These are phyloP conservation scores for Lobosporangium transversale DNA, from an alignment of 192 early-diverging fungal species.

Conservation along the genomic window DNA sequence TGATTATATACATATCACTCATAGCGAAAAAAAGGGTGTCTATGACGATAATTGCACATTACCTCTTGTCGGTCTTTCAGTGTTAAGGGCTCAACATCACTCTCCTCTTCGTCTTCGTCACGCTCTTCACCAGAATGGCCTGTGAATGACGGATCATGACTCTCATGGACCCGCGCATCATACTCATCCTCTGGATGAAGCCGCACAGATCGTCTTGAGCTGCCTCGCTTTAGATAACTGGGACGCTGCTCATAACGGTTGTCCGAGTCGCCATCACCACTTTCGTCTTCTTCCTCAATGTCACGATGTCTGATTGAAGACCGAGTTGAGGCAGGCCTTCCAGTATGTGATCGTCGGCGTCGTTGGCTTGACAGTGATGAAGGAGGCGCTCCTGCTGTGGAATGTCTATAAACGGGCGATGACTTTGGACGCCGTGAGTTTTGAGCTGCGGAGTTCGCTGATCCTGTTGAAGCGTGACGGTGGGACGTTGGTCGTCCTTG, in stretches of 20 bases:
- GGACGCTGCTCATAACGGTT: constrained; percentile 13
- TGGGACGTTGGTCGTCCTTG: constrained; percentile 1
- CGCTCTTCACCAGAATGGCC: constrained; percentile 20
- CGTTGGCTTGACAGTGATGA: constrained; percentile 10
- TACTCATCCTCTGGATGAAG: constrained; percentile 35
- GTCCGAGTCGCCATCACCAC: constrained; percentile 25
- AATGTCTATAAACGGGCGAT: constrained; percentile 31
- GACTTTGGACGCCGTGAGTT: constrained; percentile 31
- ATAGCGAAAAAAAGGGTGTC: not conserved
- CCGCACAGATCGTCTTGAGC: constrained; percentile 40
- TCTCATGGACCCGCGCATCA: constrained; percentile 33
- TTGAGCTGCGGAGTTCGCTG: constrained; percentile 5
- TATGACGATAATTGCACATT: not conserved
- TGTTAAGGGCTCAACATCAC: constrained; percentile 60
- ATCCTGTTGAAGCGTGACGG: constrained; percentile 11
- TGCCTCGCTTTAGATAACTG: constrained; percentile 29
- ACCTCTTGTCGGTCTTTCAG: constrained; percentile 69
- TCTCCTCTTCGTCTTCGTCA: constrained; percentile 53
- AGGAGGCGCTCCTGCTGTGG: constrained; percentile 19
- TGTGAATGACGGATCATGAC: constrained; percentile 8
- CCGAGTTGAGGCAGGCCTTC: constrained; percentile 33
- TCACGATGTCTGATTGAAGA: constrained; percentile 38
- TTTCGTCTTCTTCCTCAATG: constrained; percentile 51
- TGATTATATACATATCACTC: too few species aligned
- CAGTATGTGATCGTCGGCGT: constrained; percentile 17